These are phyloP conservation scores for Pharus latifolius DNA, from an alignment of 176 grass and related monocot genomes.

Conservation along the genomic window DNA sequence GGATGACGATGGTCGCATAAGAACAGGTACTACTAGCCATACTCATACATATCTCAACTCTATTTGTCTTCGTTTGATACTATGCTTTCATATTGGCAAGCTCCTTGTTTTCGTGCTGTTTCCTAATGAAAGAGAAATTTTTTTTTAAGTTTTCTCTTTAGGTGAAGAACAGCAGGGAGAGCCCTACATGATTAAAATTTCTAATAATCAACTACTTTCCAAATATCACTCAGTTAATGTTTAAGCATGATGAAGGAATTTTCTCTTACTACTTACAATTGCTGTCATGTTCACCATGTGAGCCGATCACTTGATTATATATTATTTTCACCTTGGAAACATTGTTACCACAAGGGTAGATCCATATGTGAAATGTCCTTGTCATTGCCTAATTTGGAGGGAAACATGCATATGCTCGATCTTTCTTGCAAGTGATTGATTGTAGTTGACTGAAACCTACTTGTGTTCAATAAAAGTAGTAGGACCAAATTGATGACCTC, in stretches of 20 bases:
- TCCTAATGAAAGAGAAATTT: too few relatives aligned
- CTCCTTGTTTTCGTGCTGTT: not conserved
- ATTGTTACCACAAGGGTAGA: not conserved
- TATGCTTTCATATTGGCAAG: not conserved
- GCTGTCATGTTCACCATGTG: not conserved
- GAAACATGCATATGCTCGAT: not conserved
- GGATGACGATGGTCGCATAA: slow-evolving; percentile 63
- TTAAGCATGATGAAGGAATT: not conserved
- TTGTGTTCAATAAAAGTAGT: too few relatives aligned
- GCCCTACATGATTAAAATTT: too few relatives aligned
- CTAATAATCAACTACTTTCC: too few relatives aligned
- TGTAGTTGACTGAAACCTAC: too few relatives aligned
- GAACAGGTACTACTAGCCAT: slow-evolving; percentile 51
- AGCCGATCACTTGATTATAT: not conserved
- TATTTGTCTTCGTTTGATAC: too few relatives aligned
- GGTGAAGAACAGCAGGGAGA: not conserved
- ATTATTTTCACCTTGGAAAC: not conserved
- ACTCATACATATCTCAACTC: too few relatives aligned
- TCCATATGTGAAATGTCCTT: not conserved
- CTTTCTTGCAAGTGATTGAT: not conserved
- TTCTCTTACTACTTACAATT: not conserved
- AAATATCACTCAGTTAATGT: not conserved
- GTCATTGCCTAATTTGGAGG: not conserved
- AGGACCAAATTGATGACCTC: too few relatives aligned
- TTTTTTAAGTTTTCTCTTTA: too few relatives aligned